These are phyloP conservation scores for Syncephalastrum monosporum DNA, from an alignment of 371 early-diverging fungal species.

Conservation along the genomic window DNA sequence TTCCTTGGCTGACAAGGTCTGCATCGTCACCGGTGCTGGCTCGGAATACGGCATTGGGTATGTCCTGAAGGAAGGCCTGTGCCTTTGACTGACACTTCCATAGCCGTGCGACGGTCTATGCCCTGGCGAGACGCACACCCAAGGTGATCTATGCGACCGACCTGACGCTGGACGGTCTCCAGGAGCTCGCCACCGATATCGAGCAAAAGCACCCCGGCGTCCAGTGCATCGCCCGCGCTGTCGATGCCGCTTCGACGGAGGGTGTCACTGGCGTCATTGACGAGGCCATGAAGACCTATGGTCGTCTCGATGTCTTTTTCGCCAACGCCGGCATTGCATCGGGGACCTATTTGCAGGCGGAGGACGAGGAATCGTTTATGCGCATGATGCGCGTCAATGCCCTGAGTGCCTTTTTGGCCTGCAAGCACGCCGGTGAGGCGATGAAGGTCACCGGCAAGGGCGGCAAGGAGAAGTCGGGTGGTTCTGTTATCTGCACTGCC, in stretches of 20 bases:
- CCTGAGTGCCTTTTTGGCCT: conserved; percentile 36
- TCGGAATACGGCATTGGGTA: conserved; percentile 55
- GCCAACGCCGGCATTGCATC: conserved; percentile 37
- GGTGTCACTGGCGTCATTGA: conserved; percentile 37
- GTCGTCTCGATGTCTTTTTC: conserved; percentile 57
- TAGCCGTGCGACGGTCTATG: conserved; percentile 46
- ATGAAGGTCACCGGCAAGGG: conserved; percentile 42
- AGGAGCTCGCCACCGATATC: conserved; percentile 40
- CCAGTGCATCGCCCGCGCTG: conserved; percentile 34
- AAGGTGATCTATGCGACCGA: conserved; percentile 54
- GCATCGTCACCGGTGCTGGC: conserved; percentile 56
- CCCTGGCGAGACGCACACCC: conserved; percentile 47
- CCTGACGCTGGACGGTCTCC: conserved; percentile 28
- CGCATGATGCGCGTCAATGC: conserved; percentile 34
- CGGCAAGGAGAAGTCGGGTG: conserved; percentile 37
- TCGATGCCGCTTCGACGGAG: conserved; percentile 45
- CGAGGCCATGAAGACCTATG: conserved; percentile 40
- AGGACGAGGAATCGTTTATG: conserved; percentile 32
- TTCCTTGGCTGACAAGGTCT: conserved; percentile 44
- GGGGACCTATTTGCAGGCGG: conserved; percentile 22
- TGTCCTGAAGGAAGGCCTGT: background rate
- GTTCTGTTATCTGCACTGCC: conserved; percentile 47
- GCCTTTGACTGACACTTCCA: background rate
- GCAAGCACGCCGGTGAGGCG: conserved; percentile 34
- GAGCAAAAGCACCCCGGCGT: conserved; percentile 33